Evolutionary conservation across 805 yeast genomes (phyloP), one percentile per base, ranked within the genome.

Genomic region (Clavispora phyllophila): DNA sequence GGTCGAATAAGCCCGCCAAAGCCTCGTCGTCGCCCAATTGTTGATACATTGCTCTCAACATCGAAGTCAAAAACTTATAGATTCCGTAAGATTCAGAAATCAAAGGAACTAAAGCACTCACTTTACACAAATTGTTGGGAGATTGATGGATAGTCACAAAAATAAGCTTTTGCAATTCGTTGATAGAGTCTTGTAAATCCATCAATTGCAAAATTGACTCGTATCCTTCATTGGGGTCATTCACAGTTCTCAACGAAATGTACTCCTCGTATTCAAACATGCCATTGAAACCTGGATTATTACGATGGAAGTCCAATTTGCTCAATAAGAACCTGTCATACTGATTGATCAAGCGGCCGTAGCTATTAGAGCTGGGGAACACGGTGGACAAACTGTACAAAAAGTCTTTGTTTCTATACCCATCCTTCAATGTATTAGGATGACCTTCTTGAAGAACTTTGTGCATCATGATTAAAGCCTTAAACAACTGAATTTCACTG

Each of bases 381-480:
- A 78, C 72, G 33, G 88, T 72, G 2, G 82, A 83, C 43, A 93
- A 70, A 14, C 89, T 77, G 42, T 81, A 78, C 37, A 91, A 72
- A 82, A 95, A 91, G 40, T 81, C 84, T 39, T 81, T 69, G 59
- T 89, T 87, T 47, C 79, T 72, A 55, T 80, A 84, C 2, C 88
- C 97, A 55, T 88, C 96, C 40, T 78, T 73, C 54, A 91, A 66
- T 5, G 87, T 81, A 22, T 87, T 76, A 12, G 88, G 88, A 61
- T 91, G 98, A n/a, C 99, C 99, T 63, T 91, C 99, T 61, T 93
- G 98, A n/a, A 91, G 67, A 5, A 93, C 91, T 56, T 91, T 90
- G 57, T 91, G 98, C 37, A 89, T 75, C 50, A 87, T 75, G 41
- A 90, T 85, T 57, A 93, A 69, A 13, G 95, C 82, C 60, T 91